Evolutionary conservation across 129 eudicot species (phyloP), one percentile per base, ranked within the genome.

Genomic region (Helianthus tuberosus): DNA sequence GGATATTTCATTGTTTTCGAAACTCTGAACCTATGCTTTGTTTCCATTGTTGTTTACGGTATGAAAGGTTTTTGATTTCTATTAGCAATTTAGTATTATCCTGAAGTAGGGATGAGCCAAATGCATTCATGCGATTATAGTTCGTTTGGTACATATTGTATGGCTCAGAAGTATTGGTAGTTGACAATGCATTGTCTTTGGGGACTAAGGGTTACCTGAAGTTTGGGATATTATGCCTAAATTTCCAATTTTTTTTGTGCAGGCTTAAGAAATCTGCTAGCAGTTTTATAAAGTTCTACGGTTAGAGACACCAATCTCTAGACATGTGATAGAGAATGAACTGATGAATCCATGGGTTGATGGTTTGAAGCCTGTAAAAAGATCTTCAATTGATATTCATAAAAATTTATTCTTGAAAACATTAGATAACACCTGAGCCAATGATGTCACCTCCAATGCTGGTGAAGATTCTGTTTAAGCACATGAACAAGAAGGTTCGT

Each of bases 291-390:
- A 90, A 67, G 89, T 91, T 64, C 60, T 94, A 69, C 89, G 87
- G 51, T 76, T 91, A 62, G 89, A 79, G 77, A 64, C 79, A 48
- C 77, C 86, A 5, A 72, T 86, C 48, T 73, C 87, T 12, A 84
- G 90, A 69, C 87, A 87, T 16, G 84, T 88, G 50, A 77, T 94
- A 52, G 99, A 90, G 69, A 51, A 63, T 14, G 99, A 94, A 69
- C 84, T 94, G 38, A 74, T 81, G 47, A 81, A 82, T 79, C 97
- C 99, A 43, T 94, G 99, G 96, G 75, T 83, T 66, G 96, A 90
- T 52, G 65, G 75, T 64, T 36, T 59, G 51, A 82, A 68, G 25
- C 80, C 86, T 17, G 35, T 73, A 15, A 81, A 32, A 63, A 52
- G 53, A 48, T n/a, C n/a, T n/a, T 68, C 84, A 25, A 25, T 25